Evolutionary conservation across 2,329 filamentous ascomycete genomes (phyloP).

Genomic region (Exophiala aquamarina): DNA sequence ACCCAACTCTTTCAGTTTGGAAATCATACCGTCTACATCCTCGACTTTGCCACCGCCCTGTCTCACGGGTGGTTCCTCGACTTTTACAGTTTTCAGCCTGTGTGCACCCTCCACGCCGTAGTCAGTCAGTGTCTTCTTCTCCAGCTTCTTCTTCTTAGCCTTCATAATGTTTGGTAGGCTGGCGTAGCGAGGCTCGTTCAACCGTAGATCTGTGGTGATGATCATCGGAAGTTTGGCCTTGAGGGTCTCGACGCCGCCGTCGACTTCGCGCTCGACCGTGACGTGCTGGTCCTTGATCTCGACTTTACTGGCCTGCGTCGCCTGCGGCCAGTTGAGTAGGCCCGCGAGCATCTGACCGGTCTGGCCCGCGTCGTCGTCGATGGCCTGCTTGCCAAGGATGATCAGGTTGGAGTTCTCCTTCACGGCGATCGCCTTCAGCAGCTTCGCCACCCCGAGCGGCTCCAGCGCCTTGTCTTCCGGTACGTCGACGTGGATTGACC

Average conservation of each 20-base stretch:
- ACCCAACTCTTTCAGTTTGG: constrained; percentile 93
- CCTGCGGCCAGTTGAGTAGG: constrained; percentile 87
- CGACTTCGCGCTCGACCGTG: constrained; percentile 85
- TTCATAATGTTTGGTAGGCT: constrained; percentile 99
- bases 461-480: constrained; percentile 72
- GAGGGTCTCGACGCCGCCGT: constrained; percentile 91
- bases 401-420: constrained; percentile 88
- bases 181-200: constrained; percentile 95
- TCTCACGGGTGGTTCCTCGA: constrained; percentile 80
- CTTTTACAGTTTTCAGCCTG: constrained; percentile 86
- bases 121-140: constrained; percentile 85
- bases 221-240: constrained; percentile 84
- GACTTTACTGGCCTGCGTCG: constrained; percentile 87
- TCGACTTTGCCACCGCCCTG: constrained; percentile 97
- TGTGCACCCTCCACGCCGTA: constrained; percentile 72
- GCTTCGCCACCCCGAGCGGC: constrained; percentile 87
- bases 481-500: constrained; percentile 81
- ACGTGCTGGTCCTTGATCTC: constrained; percentile 69
- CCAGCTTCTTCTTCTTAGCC: constrained; percentile 99
- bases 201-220: constrained; percentile 87
- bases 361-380: constrained; percentile 93
- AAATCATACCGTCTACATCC: constrained; percentile 90
- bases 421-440: constrained; percentile 76
- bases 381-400: constrained; percentile 94
- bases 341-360: constrained; percentile 98